Base-by-base conservation (phyloP, 139 green algal species). In the Chlamydomonas asymmetrica region DNA sequence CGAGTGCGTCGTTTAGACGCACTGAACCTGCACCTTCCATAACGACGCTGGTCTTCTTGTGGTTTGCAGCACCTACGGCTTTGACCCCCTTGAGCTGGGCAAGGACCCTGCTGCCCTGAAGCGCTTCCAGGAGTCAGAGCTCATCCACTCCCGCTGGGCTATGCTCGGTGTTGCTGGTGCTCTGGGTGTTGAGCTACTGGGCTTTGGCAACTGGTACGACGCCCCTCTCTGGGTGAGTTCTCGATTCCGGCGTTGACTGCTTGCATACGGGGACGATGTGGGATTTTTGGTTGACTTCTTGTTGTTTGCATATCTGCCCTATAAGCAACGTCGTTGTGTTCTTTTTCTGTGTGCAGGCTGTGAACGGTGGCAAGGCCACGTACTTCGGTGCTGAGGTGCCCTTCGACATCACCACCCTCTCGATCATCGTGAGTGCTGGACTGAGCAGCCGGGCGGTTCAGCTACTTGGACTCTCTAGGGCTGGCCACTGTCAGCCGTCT, bases 371-470 rank as follows among this genome's bases (percentile, higher is more conserved):
- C 73, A 75, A 73, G 29, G 80, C 92, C 64, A 93, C 90, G 39
- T 75, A 88, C 79, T 89, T 97, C 31, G 92, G 93, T 57, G 81
- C 88, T 60, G 71, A 82, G 18, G 63, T 96, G 18, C 93, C 93
- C 59, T 92, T 97, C 76, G 86, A 92, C 87, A 82, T 97, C 37
- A 88, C 84, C 78, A 90, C 91, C 54, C 82, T 97, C 3, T 59
- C 90, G 50, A 85, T 82, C 63, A 76, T 96, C 69, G 89, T 93
- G 65, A 87, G 85, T 79, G 16, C 7, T n/a, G n/a, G n/a, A 29
- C 27, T 61, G 23, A n/a, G 40, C 65, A 73, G 18, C n/a, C n/a
- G n/a, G n/a, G n/a, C n/a, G n/a, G n/a, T n/a, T n/a, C n/a, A n/a
- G n/a, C n/a, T n/a, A n/a, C n/a, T n/a, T n/a, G n/a, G n/a, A n/a